Conservation (phyloP, 352 stramenopile species). For the Phytophthora sansomeana region DNA sequence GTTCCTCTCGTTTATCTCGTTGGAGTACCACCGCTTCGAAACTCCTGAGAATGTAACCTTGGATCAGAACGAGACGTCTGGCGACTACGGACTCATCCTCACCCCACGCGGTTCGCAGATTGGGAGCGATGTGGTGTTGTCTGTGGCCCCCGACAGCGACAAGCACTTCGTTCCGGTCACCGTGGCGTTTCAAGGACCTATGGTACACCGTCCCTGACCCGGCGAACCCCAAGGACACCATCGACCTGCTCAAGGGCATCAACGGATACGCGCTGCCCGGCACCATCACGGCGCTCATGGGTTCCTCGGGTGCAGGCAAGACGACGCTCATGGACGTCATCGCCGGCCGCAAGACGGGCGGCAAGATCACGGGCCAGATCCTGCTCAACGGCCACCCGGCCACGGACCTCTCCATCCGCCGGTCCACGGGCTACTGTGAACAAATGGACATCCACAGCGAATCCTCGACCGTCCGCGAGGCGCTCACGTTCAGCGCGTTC, state of each 20-base stretch:
- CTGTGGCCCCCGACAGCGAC: not conserved
- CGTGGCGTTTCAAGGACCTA: slow-evolving; percentile 26
- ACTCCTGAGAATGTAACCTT: slow-evolving; percentile 9
- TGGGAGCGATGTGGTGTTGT: no score
- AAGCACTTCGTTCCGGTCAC: slow-evolving; percentile 25
- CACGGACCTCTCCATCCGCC: slow-evolving; percentile 33
- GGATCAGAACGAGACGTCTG: not conserved
- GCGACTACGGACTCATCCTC: slow-evolving; percentile 10
- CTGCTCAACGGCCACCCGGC: slow-evolving; percentile 24
- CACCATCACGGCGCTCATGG: slow-evolving; percentile 30
- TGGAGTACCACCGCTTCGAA: slow-evolving; percentile 30
- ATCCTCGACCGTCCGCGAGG: slow-evolving; percentile 61
- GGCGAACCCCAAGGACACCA: slow-evolving; percentile 27
- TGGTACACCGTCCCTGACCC: slow-evolving; percentile 27
- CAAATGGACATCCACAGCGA: slow-evolving; percentile 18
- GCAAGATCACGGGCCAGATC: slow-evolving; percentile 18
- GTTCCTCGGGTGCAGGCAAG: slow-evolving; percentile 26
- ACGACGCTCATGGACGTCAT: slow-evolving; percentile 35
- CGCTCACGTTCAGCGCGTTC: slow-evolving; percentile 23
- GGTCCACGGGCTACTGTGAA: slow-evolving; percentile 2
- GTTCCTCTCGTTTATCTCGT: no score
- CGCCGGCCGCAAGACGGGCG: slow-evolving; percentile 26
- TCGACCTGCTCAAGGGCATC: slow-evolving; percentile 27
- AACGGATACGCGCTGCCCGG: no score
- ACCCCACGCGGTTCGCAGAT: slow-evolving; percentile 12